Percentiles rank a stretch among this genome's conserved stretches.
phyloP scores from a whole-genome alignment of 2,329 filamentous ascomycete genomes.

The Dactylellina haptotyla region DNA sequence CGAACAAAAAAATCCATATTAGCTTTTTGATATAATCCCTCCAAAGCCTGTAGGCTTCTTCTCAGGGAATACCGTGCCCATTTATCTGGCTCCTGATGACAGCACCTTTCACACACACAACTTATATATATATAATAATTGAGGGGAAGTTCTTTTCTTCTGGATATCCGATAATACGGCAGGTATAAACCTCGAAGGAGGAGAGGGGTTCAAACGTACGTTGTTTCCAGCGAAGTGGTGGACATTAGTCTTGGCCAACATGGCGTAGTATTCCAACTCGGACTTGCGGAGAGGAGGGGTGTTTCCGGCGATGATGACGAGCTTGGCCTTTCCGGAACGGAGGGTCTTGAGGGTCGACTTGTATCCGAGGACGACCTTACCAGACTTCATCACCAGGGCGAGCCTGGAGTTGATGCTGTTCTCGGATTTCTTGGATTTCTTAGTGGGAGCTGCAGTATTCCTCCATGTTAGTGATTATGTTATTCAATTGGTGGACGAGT shows the following conservation, averaged over 20 bases:
- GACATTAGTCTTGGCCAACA: slow-evolving; percentile 91
- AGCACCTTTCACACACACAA: slow-evolving; percentile 53
- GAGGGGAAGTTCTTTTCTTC: slow-evolving; percentile 1
- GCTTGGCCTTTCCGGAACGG: slow-evolving; percentile 96
- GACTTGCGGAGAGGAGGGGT: slow-evolving; percentile 97
- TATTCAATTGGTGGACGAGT: not conserved
- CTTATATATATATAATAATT: slow-evolving; percentile 59
- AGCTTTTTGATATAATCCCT: slow-evolving; percentile 74
- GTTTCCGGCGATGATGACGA: slow-evolving; percentile 90
- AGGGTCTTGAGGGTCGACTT: slow-evolving; percentile 90
- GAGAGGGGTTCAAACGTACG: slow-evolving; percentile 72
- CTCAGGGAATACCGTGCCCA: slow-evolving; percentile 72
- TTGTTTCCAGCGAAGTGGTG: slow-evolving; percentile 99
- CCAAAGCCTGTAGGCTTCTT: slow-evolving; percentile 88
- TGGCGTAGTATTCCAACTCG: slow-evolving; percentile 94
- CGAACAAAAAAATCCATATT: slow-evolving; percentile 51
- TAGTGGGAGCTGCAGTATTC: slow-evolving; percentile 71
- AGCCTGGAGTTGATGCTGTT: slow-evolving; percentile 79
- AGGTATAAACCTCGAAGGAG: slow-evolving; percentile 41
- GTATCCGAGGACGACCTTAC: slow-evolving; percentile 73
- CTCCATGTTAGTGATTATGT: slow-evolving; percentile 20
- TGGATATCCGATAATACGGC: slow-evolving; percentile 51
- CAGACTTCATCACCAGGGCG: slow-evolving; percentile 74
- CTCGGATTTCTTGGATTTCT: slow-evolving; percentile 87
- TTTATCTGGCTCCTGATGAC: slow-evolving; percentile 42